A percentile compares a stretch with the other conserved stretches of the same genome.
These are phyloP conservation scores for Rhizopogon salebrosus DNA, from an alignment of 768 basidiomycete genomes.

Conservation along the genomic window DNA sequence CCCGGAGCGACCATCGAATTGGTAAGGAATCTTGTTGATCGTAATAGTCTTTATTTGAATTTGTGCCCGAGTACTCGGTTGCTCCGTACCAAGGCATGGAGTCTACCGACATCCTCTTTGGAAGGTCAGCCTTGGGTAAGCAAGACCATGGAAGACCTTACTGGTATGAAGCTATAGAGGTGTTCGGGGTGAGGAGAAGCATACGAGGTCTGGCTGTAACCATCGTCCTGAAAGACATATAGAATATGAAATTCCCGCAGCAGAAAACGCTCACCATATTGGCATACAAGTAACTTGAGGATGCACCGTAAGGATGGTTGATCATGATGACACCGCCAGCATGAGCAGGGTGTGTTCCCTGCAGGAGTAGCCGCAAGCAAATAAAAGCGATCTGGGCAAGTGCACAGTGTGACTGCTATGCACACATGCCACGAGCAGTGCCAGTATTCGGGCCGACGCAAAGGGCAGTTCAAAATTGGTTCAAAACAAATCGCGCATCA, in stretches of 20 bases:
- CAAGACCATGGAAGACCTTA: conserved; percentile 6
- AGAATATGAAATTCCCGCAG: neutral
- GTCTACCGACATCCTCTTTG: conserved; percentile 23
- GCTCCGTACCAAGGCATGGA: conserved; percentile 6
- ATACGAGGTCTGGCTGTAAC: neutral
- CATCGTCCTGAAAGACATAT: conserved; percentile 8
- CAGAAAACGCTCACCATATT: conserved; percentile 12
- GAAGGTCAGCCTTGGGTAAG: neutral
- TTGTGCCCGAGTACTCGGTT: conserved; percentile 4
- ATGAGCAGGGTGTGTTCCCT: neutral
- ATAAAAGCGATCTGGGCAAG: neutral
- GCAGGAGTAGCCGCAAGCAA: neutral
- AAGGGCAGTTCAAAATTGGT: too few relatives aligned
- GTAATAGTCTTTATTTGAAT: neutral
- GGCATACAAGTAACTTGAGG: conserved; percentile 23
- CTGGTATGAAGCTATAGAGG: conserved; percentile 23
- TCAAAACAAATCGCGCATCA: too few relatives aligned
- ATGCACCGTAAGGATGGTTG: conserved; percentile 25
- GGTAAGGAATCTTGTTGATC: conserved; percentile 8
- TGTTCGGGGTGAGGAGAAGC: conserved; percentile 11
- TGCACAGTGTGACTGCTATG: too few relatives aligned
- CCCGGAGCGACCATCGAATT: conserved; percentile 7
- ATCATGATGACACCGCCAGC: conserved; percentile 15
- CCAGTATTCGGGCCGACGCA: neutral
- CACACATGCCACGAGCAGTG: too few relatives aligned